Percentiles rank a stretch among this genome's conserved stretches.
Evolutionary conservation across 345 rosid species (phyloP).

Genomic region (Dipteronia dyeriana): DNA sequence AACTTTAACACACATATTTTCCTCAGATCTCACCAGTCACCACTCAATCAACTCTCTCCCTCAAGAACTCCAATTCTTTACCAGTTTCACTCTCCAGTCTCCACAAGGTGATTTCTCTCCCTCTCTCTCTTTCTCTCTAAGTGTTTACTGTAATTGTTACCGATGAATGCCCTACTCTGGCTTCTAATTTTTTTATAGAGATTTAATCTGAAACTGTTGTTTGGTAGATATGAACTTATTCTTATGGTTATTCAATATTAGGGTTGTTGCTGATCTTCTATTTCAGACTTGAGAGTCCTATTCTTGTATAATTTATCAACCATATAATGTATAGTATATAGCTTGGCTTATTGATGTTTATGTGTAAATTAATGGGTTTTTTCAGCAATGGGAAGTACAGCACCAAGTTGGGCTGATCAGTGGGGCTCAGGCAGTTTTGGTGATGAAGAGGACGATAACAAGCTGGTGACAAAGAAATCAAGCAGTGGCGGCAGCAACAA

Average conservation of each 20-base stretch:
- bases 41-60: background rate
- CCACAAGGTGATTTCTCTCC: background rate
- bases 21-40: background rate
- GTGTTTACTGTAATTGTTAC: background rate
- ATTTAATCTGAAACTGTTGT: background rate
- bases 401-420: slow-evolving; percentile 28
- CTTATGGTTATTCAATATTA: background rate
- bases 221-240: background rate
- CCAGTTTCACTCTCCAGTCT: background rate
- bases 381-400: slow-evolving; percentile 23
- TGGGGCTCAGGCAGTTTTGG: slow-evolving; percentile 13
- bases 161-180: background rate
- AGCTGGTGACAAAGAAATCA: background rate
- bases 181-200: background rate
- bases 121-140: background rate
- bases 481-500: slow-evolving; percentile 9
- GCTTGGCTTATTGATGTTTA: background rate
- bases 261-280: no score
- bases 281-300: no score
- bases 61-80: no score
- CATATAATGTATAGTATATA: background rate
- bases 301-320: no score
- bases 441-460: slow-evolving; percentile 14
- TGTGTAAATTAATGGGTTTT: background rate
- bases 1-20: background rate